Evolutionary conservation across 2,329 filamentous ascomycete species (phyloP).

Genomic region (Aureobasidium sp.): DNA sequence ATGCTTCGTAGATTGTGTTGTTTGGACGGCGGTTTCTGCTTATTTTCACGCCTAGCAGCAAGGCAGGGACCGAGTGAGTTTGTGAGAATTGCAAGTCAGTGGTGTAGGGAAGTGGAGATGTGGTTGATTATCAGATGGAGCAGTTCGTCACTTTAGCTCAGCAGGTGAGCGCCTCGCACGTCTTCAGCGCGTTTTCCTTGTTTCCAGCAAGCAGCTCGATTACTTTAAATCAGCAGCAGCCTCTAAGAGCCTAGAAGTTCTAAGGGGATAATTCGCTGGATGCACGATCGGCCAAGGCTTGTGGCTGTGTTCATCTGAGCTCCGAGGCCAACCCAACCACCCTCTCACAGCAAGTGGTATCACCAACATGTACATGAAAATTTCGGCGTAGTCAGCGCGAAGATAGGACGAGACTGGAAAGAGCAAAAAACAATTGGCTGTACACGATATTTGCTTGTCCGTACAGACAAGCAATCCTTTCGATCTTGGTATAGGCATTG

Average conservation of each 20-base stretch:
- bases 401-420: accelerated
- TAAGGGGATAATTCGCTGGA: not conserved
- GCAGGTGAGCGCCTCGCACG: conserved; percentile 1
- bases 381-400: not conserved
- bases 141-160: not conserved
- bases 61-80: not conserved
- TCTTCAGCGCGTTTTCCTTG: not conserved
- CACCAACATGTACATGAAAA: too few relatives aligned
- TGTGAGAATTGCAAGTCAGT: not conserved
- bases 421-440: not conserved
- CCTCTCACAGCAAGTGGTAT: not conserved
- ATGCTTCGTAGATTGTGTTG: not conserved
- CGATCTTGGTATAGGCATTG: not conserved
- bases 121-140: not conserved
- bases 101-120: not conserved
- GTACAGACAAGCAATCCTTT: not conserved
- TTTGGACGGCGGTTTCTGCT: not conserved
- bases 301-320: conserved; percentile 4
- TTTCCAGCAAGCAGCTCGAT: not conserved
- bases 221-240: not conserved
- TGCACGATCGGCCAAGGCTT: conserved; percentile 6
- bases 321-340: not conserved
- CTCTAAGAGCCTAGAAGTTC: not conserved
- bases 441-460: not conserved
- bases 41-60: not conserved